Percentiles rank a stretch among this genome's conserved stretches.
phyloP scores from a whole-genome alignment of 176 grass and related monocot genomes.

The Oryza punctata region DNA sequence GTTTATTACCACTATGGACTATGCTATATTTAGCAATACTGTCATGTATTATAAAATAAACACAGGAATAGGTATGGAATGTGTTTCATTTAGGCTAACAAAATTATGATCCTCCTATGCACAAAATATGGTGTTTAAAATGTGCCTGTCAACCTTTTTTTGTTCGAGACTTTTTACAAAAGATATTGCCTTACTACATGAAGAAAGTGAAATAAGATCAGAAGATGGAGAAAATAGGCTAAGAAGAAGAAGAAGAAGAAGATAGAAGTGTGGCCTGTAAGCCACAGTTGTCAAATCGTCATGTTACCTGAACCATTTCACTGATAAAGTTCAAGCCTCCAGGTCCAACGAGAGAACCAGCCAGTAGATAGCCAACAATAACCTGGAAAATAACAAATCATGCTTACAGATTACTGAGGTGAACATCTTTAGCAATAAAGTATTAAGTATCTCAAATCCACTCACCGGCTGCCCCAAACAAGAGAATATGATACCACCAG shows the following conservation, averaged over 20 bases:
- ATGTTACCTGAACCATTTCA: constrained; percentile 95
- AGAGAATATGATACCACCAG: constrained; percentile 89
- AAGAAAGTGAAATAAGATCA: background rate
- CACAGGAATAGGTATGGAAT: background rate
- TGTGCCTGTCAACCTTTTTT: constrained; percentile 18
- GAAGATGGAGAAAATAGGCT: background rate
- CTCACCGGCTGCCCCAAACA: constrained; percentile 88
- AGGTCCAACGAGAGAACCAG: constrained; percentile 91
- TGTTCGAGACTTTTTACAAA: constrained; percentile 7
- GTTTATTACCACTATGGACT: background rate
- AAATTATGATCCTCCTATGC: background rate
- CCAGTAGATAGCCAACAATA: constrained; percentile 99
- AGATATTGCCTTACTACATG: background rate
- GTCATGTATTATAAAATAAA: background rate
- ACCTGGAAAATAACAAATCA: constrained; percentile 62
- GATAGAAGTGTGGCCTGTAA: constrained; percentile 1
- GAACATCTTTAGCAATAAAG: background rate
- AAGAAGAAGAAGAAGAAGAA: background rate
- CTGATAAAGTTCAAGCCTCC: constrained; percentile 89
- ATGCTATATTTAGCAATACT: background rate
- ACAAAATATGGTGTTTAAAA: constrained; percentile 37
- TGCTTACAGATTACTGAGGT: constrained; percentile 14
- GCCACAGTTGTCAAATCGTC: background rate
- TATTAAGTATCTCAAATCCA: constrained; percentile 38
- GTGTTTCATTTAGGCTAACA: constrained; percentile 12